Percentiles rank a stretch among this genome's conserved stretches.
phyloP scores from a whole-genome alignment of 2,329 filamentous ascomycete genomes.

The Zymoseptoria crescenta region DNA sequence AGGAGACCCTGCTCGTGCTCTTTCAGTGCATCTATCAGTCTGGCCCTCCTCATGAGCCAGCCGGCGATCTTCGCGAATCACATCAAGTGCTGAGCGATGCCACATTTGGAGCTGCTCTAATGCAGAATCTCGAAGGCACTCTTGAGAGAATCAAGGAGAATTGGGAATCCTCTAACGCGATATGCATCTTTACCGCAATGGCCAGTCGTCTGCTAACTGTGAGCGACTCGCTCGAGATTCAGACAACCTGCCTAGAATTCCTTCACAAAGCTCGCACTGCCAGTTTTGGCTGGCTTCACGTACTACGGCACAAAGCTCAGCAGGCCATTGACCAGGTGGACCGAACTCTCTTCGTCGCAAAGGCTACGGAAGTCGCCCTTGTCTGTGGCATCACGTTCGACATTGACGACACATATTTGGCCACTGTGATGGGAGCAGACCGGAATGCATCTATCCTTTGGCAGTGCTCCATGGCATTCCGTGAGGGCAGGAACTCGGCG shows the following conservation, averaged over 20 bases:
- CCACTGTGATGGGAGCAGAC: constrained; percentile 9
- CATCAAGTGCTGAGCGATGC: constrained; percentile 46
- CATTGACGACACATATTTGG: constrained; percentile 12
- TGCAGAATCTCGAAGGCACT: constrained; percentile 6
- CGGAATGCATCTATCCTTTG: background rate
- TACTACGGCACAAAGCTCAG: constrained; percentile 39
- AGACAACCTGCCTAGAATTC: constrained; percentile 5
- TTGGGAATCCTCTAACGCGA: constrained; percentile 19
- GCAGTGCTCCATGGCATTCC: background rate
- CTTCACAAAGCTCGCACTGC: constrained; percentile 38
- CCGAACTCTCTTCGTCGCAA: constrained; percentile 19
- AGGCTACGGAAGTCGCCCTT: constrained; percentile 48
- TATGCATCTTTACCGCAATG: constrained; percentile 16
- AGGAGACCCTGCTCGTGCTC: constrained; percentile 44
- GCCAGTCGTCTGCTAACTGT: constrained; percentile 16
- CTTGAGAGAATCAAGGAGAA: constrained; percentile 17
- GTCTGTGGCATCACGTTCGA: constrained; percentile 47
- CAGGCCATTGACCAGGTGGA: background rate
- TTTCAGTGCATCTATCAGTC: constrained; percentile 47
- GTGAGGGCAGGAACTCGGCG: background rate
- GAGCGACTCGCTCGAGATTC: background rate
- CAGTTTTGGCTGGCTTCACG: constrained; percentile 44
- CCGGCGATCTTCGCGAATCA: constrained; percentile 32
- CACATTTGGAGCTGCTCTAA: constrained; percentile 3
- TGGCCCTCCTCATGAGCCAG: constrained; percentile 38